Percentiles rank a stretch among this genome's conserved stretches.
Conservation (phyloP, 2,329 filamentous ascomycete genomes). For the Fusarium nanum region DNA sequence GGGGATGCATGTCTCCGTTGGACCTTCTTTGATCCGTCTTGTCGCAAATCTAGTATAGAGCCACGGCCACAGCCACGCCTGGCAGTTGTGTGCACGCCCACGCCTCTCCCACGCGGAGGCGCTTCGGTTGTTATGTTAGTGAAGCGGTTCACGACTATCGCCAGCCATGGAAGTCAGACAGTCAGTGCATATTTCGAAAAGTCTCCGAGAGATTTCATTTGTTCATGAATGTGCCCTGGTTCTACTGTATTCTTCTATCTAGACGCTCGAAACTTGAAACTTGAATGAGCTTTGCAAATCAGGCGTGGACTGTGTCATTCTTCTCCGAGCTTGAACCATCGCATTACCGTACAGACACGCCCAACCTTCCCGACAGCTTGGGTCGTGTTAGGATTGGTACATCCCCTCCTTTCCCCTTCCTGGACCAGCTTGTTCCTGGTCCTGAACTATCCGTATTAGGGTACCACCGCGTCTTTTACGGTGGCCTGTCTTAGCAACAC, state of each 20-base stretch:
- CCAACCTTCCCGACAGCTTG: conserved; percentile 47
- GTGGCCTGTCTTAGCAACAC: conserved; percentile 46
- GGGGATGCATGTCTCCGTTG: conserved; percentile 36
- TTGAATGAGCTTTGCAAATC: conserved; percentile 22
- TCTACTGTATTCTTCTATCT: conserved; percentile 20
- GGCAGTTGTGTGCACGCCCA: conserved; percentile 22
- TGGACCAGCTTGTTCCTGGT: conserved; percentile 45
- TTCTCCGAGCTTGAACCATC: conserved; percentile 34
- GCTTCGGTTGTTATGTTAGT: conserved; percentile 27
- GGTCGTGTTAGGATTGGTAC: conserved; percentile 49
- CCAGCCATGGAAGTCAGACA: neutral
- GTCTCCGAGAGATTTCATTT: conserved; percentile 31
- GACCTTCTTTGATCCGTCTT: conserved; percentile 41
- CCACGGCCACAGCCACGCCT: conserved; percentile 37
- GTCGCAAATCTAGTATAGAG: conserved; percentile 42
- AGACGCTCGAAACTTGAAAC: conserved; percentile 20
- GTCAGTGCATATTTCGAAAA: conserved; percentile 20
- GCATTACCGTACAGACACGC: conserved; percentile 8
- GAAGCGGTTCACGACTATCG: conserved; percentile 30
- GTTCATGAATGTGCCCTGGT: conserved; percentile 15
- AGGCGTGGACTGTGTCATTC: conserved; percentile 35
- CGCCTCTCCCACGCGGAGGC: conserved; percentile 29
- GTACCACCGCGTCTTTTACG: conserved; percentile 42
- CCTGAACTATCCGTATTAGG: conserved; percentile 45
- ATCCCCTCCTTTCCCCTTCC: conserved; percentile 40